Evolutionary conservation across 768 basidiomycete species (phyloP).

Genomic region (Phanerodontia chrysosporium): DNA sequence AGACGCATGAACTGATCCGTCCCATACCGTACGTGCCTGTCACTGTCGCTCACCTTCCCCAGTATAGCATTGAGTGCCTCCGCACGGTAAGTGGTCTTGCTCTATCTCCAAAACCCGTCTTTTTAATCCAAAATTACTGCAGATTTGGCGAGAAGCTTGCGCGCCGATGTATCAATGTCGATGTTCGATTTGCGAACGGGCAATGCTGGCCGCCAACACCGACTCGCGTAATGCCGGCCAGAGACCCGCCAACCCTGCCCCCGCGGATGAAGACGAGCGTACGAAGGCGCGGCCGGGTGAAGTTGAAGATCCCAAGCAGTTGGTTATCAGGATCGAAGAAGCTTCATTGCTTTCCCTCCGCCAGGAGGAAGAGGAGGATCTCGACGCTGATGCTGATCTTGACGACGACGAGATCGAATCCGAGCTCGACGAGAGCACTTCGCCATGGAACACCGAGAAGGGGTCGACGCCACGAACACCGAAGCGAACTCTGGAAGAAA

Average conservation of each 20-base stretch:
- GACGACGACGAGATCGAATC: slow-evolving; percentile 16
- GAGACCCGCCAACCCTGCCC: background rate
- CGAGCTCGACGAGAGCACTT: slow-evolving; percentile 11
- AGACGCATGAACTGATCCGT: slow-evolving; percentile 54
- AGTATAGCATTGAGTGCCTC: slow-evolving; percentile 55
- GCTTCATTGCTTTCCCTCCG: slow-evolving; percentile 8
- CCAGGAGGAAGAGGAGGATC: slow-evolving; percentile 13
- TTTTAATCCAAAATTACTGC: slow-evolving; percentile 12
- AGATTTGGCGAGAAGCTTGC: slow-evolving; percentile 77
- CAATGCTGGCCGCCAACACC: slow-evolving; percentile 49
- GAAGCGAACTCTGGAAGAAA: slow-evolving; percentile 12
- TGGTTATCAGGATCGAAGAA: slow-evolving; percentile 23
- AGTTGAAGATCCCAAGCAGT: background rate
- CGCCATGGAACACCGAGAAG: background rate
- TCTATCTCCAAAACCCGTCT: background rate
- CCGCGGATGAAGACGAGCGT: background rate
- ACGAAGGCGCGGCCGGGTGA: background rate
- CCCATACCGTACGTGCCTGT: slow-evolving; percentile 69
- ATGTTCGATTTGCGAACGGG: slow-evolving; percentile 71
- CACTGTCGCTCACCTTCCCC: slow-evolving; percentile 49
- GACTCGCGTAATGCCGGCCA: slow-evolving; percentile 29
- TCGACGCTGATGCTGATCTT: slow-evolving; percentile 5
- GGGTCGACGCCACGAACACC: slow-evolving; percentile 1
- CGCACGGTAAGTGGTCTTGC: slow-evolving; percentile 40
- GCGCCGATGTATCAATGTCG: slow-evolving; percentile 67